A percentile compares a stretch with the other conserved stretches of the same genome.
Evolutionary conservation across 179 eudicot genomes (phyloP).

Genomic region (Beta lomatogona): DNA sequence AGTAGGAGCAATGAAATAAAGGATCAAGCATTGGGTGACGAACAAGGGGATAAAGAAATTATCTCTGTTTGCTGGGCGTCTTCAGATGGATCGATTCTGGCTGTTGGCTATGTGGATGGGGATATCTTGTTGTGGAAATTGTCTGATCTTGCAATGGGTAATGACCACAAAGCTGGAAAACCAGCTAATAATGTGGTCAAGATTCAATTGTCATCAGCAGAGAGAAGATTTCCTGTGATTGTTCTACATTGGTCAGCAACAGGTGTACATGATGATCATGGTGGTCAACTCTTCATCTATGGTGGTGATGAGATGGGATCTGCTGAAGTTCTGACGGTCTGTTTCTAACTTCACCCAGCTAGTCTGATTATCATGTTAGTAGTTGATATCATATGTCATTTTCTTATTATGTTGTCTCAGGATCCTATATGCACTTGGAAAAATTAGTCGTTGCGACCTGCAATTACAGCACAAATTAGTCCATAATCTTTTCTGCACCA

Average conservation of each 20-base stretch:
- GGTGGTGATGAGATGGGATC: conserved; percentile 98
- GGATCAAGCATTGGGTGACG: conserved; percentile 37
- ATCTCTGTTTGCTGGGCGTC: conserved; percentile 95
- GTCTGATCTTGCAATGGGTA: conserved; percentile 37
- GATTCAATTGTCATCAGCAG: conserved; percentile 74
- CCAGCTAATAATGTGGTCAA: conserved; percentile 60
- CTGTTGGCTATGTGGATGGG: conserved; percentile 98
- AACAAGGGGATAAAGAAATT: conserved; percentile 76
- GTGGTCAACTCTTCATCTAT: conserved; percentile 80
- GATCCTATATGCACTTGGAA: conserved; percentile 1
- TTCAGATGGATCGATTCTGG: conserved; percentile 82
- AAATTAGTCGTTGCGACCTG: background rate
- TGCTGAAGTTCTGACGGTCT: conserved; percentile 93
- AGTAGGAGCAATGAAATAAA: conserved; percentile 33
- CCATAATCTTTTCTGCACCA: background rate
- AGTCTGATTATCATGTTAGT: conserved; percentile 2
- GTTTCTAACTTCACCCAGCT: conserved; percentile 26
- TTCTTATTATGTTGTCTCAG: background rate
- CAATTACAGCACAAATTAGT: background rate
- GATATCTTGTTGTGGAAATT: conserved; percentile 90
- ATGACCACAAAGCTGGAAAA: conserved; percentile 49
- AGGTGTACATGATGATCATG: conserved; percentile 41
- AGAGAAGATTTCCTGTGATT: conserved; percentile 87
- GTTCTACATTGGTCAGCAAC: conserved; percentile 77
- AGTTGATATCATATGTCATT: conserved; percentile 1